Evolutionary conservation across 306 rosid genomes (phyloP).

Genomic region (Mimosa pudica): DNA sequence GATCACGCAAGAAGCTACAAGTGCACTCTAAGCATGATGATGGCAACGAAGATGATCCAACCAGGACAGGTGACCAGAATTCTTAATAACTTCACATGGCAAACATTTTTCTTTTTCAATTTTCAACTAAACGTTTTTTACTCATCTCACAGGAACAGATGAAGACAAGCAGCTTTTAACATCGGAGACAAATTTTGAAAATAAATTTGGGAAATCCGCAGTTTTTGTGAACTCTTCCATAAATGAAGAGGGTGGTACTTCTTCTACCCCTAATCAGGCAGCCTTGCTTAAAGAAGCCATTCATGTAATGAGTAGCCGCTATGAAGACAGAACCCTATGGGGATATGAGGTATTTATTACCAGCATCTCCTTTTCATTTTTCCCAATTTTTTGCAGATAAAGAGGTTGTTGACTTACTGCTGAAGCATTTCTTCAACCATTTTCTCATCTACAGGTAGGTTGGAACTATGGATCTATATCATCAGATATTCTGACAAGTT

Average conservation of each 20-base stretch:
- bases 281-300: slow-evolving; percentile 91
- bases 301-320: slow-evolving; percentile 82
- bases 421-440: slow-evolving; percentile 30
- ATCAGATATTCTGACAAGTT: slow-evolving; percentile 79
- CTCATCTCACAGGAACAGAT: slow-evolving; percentile 48
- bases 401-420: neutral
- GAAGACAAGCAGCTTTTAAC: slow-evolving; percentile 70
- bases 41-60: slow-evolving; percentile 63
- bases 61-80: slow-evolving; percentile 48
- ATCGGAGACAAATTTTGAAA: slow-evolving; percentile 75
- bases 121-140: slow-evolving; percentile 11
- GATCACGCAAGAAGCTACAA: slow-evolving; percentile 46
- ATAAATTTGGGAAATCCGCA: slow-evolving; percentile 79
- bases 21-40: slow-evolving; percentile 77
- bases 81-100: slow-evolving; percentile 11
- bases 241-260: slow-evolving; percentile 79
- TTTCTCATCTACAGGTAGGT: slow-evolving; percentile 62
- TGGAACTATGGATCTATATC: slow-evolving; percentile 91
- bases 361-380: slow-evolving; percentile 20
- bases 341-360: slow-evolving; percentile 80
- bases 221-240: slow-evolving; percentile 75
- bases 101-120: neutral
- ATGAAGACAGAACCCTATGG: slow-evolving; percentile 94
- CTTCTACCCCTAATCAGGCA: slow-evolving; percentile 80
- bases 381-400: neutral